phyloP scores from a whole-genome alignment of 2,329 filamentous ascomycete genomes.

The Arachnomyces sp. region DNA sequence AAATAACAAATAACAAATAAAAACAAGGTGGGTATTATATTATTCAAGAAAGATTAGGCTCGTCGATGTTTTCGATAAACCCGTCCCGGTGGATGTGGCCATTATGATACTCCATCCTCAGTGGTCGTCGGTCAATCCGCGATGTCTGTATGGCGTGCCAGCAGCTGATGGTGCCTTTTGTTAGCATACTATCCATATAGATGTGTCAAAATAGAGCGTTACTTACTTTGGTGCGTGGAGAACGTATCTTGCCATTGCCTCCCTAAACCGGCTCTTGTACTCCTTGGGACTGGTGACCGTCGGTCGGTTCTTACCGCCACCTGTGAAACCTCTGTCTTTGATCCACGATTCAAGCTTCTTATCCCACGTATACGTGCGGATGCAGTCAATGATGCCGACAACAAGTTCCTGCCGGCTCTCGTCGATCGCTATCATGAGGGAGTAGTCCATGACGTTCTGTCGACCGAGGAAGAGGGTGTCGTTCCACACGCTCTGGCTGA shows the following conservation, averaged over 20 bases:
- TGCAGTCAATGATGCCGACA: constrained; percentile 97
- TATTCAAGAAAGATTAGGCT: constrained; percentile 6
- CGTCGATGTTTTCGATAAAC: too few relatives aligned
- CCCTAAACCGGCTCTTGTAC: constrained; percentile 90
- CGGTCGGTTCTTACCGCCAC: constrained; percentile 71
- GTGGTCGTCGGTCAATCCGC: constrained; percentile 22
- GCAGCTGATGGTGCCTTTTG: constrained; percentile 24
- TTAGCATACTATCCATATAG: background rate
- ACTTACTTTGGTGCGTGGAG: constrained; percentile 43
- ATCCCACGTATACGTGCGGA: constrained; percentile 98
- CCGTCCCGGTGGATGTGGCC: constrained; percentile 4
- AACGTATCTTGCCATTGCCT: constrained; percentile 86
- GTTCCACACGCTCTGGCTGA: constrained; percentile 90
- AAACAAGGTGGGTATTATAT: too few relatives aligned
- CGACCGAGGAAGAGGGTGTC: constrained; percentile 91
- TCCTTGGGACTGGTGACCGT: constrained; percentile 97
- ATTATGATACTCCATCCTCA: constrained; percentile 19
- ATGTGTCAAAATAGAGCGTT: background rate
- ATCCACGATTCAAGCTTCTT: constrained; percentile 99
- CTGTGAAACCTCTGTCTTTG: constrained; percentile 85
- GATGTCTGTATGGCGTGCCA: constrained; percentile 40
- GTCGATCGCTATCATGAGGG: constrained; percentile 95
- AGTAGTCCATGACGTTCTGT: constrained; percentile 99
- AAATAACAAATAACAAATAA: too few relatives aligned
- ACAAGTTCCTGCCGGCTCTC: constrained; percentile 83